A percentile compares a stretch with the other conserved stretches of the same genome.
These are phyloP conservation scores for Vitis rotundifolia DNA, from an alignment of 164 flowering plant species.

Conservation along the genomic window DNA sequence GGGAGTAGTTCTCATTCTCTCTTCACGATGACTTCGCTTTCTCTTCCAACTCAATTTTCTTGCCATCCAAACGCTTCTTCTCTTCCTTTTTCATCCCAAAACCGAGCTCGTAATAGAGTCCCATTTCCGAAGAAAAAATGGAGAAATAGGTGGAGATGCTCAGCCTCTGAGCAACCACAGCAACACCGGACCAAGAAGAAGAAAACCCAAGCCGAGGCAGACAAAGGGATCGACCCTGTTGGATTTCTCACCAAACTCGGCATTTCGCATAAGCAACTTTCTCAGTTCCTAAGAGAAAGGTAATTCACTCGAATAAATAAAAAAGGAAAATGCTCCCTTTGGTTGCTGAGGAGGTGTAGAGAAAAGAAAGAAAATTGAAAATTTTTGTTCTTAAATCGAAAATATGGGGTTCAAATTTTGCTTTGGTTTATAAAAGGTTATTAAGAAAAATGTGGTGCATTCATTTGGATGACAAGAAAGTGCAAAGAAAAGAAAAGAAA, in stretches of 20 bases:
- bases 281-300: slow-evolving; percentile 92
- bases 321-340: neutral
- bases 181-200: slow-evolving; percentile 17
- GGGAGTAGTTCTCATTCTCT: neutral
- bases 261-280: slow-evolving; percentile 67
- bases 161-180: slow-evolving; percentile 42
- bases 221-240: slow-evolving; percentile 67
- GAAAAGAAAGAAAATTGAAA: neutral
- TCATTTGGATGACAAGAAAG: neutral
- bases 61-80: slow-evolving; percentile 7
- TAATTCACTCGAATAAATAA: neutral
- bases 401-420: too few relatives aligned
- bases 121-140: slow-evolving; percentile 24
- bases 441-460: slow-evolving; percentile 70
- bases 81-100: slow-evolving; percentile 12
- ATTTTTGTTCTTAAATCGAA: neutral
- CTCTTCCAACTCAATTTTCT: slow-evolving; percentile 18
- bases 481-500: neutral
- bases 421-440: slow-evolving; percentile 22
- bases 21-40: slow-evolving; percentile 21
- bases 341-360: neutral
- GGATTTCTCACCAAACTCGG: slow-evolving; percentile 74
- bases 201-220: slow-evolving; percentile 22
- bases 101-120: slow-evolving; percentile 4
- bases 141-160: slow-evolving; percentile 30